These are phyloP conservation scores for Grigorovia yakushimaensis DNA, from an alignment of 805 yeast genomes.

Conservation along the genomic window DNA sequence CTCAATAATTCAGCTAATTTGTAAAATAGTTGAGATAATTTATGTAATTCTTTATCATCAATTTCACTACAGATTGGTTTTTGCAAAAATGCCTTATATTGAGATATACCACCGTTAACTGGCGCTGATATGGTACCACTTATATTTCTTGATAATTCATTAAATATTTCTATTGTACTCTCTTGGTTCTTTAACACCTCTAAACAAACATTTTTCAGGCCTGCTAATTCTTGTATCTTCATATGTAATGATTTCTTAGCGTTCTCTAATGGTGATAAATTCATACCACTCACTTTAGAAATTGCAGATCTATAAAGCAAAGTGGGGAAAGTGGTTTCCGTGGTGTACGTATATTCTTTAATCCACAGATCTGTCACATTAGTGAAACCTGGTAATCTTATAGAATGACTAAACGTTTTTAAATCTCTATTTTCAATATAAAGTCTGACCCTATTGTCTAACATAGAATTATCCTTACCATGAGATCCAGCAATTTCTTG, in stretches of 20 bases:
- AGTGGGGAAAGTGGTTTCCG: slow-evolving; percentile 72
- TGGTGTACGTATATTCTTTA: slow-evolving; percentile 73
- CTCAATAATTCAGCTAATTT: slow-evolving; percentile 58
- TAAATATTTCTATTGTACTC: slow-evolving; percentile 40
- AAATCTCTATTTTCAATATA: slow-evolving; percentile 69
- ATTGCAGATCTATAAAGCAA: slow-evolving; percentile 79
- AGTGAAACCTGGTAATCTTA: slow-evolving; percentile 64
- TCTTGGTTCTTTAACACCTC: slow-evolving; percentile 43
- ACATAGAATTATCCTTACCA: slow-evolving; percentile 30
- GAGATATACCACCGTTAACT: slow-evolving; percentile 86
- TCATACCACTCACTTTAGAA: slow-evolving; percentile 36
- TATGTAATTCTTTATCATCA: slow-evolving; percentile 21
- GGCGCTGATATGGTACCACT: slow-evolving; percentile 89
- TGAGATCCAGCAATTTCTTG: slow-evolving; percentile 31
- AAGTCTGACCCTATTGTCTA: slow-evolving; percentile 51
- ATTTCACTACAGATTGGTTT: slow-evolving; percentile 23
- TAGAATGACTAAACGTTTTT: slow-evolving; percentile 56
- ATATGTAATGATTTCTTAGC: slow-evolving; percentile 58
- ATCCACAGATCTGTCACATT: slow-evolving; percentile 76
- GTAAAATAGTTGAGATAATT: slow-evolving; percentile 41
- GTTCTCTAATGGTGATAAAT: slow-evolving; percentile 75
- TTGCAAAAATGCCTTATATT: slow-evolving; percentile 59
- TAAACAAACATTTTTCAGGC: slow-evolving; percentile 51
- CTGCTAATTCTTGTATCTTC: slow-evolving; percentile 65
- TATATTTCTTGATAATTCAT: slow-evolving; percentile 58